phyloP scores from a whole-genome alignment of 2,329 filamentous ascomycete genomes.

The Aspergillus texensis region DNA sequence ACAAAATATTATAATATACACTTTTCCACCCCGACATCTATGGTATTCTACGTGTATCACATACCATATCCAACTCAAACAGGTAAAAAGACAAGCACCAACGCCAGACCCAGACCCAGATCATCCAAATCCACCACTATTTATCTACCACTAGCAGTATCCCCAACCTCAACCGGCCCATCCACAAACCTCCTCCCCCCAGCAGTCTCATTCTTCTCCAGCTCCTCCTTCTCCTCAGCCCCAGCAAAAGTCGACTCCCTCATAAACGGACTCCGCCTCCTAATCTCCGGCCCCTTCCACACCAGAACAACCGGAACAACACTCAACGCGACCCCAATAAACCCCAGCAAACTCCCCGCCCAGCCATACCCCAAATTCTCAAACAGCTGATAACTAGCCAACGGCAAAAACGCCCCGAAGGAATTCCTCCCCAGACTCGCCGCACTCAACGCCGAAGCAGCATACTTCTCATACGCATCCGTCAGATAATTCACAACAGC shows the following conservation, averaged over 20 bases:
- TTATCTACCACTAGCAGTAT: neutral
- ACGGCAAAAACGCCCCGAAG: constrained; percentile 51
- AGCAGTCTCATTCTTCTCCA: neutral
- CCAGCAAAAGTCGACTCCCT: constrained; percentile 27
- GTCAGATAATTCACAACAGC: constrained; percentile 53
- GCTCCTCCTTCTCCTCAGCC: constrained; percentile 6
- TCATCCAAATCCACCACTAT: neutral
- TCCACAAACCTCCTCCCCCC: neutral
- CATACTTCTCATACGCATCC: constrained; percentile 53
- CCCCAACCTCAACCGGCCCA: neutral
- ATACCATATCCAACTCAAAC: neutral
- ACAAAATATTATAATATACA: no score
- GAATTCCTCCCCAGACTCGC: constrained; percentile 49
- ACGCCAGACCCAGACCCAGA: no score
- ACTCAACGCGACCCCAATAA: constrained; percentile 43
- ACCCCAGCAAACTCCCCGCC: constrained; percentile 48
- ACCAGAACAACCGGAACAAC: constrained; percentile 47
- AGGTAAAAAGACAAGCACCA: neutral
- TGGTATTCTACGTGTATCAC: neutral
- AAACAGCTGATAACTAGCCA: constrained; percentile 47
- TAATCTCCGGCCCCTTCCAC: constrained; percentile 44
- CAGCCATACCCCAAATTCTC: constrained; percentile 45
- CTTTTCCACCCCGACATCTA: no score
- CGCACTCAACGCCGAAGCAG: constrained; percentile 50
- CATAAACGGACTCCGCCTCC: constrained; percentile 34